Base-by-base conservation (phyloP, 2,329 filamentous ascomycete genomes). In the Colletotrichum liaoningense region DNA sequence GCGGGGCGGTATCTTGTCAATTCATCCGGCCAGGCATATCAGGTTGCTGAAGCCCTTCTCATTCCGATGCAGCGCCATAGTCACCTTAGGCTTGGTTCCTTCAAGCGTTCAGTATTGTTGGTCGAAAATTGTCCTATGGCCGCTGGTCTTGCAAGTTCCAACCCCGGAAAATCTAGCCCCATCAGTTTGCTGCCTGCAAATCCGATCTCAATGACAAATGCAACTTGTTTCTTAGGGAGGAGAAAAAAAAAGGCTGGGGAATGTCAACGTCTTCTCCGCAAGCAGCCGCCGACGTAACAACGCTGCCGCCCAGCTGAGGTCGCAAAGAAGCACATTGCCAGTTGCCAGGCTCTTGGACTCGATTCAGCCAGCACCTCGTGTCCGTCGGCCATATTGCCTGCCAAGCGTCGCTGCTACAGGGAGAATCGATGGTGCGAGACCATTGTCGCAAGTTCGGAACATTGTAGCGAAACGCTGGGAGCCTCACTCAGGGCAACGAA, bases 381-480 rank as follows among this genome's bases (percentile, higher is more conserved):
- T 54, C 52, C 35, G 62, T 16, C 19, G 22, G 28, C 16, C 19
- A 16, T 24, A 28, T 19, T 35, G 28, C 14, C 55, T 33, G 59
- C 59, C 59, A 64, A 69, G 67, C 59, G 9, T 9, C 5, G 28
- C 35, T 22, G 35, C 57, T 52, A 24, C 52, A 24, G 6, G 35
- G 33, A 58, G 42, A 46, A 19, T 12, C 38, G 19, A 38, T 52
- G 16, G 38, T 57, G 49, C 60, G 22, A 28, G 57, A 33, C n/a
- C 28, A 49, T 58, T 33, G 33, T 69, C 2, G 14, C 22, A 49
- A 9, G 19, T 49, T 49, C 19, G 1, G 7, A 49, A 14, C 58
- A 30, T n/a, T 11, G 46, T 63, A 55, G 49, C 69, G 33, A 68
- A 55, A 49, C 64, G 56, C 63, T 56, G 35, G 35, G 12, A 42